Conservation (phyloP, 352 stramenopile genomes). For the Thraustochytrium sp. region DNA sequence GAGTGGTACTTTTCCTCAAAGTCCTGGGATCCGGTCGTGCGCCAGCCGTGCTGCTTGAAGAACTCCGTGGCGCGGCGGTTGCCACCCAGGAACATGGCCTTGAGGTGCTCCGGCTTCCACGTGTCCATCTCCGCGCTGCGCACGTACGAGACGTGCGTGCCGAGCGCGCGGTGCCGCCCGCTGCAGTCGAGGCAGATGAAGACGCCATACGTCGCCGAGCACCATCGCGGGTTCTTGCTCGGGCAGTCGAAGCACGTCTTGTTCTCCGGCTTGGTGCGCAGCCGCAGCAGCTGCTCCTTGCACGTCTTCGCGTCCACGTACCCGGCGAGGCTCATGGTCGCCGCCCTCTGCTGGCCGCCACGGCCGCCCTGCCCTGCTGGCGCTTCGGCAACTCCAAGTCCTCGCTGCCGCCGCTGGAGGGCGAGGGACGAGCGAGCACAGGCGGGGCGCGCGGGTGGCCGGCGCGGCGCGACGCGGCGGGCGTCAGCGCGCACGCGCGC, state of each 20-base stretch:
- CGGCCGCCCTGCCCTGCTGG: too few species aligned
- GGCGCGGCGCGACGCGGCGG: too few species aligned
- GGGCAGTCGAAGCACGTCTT: slow-evolving; percentile 88
- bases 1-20: slow-evolving; percentile 38
- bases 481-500: too few species aligned
- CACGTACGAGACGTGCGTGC: slow-evolving; percentile 88
- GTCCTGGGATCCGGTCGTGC: slow-evolving; percentile 23
- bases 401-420: too few species aligned
- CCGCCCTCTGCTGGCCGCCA: neutral
- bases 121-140: slow-evolving; percentile 90
- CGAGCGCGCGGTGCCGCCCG: slow-evolving; percentile 81
- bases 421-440: too few species aligned
- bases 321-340: neutral
- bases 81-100: slow-evolving; percentile 82
- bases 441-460: too few species aligned
- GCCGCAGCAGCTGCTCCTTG: slow-evolving; percentile 37
- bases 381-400: too few species aligned
- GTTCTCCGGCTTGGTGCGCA: slow-evolving; percentile 30
- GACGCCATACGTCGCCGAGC: slow-evolving; percentile 87
- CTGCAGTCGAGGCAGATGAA: slow-evolving; percentile 93
- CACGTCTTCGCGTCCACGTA: slow-evolving; percentile 32
- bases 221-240: slow-evolving; percentile 88
- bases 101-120: slow-evolving; percentile 87
- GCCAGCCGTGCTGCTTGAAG: slow-evolving; percentile 66
- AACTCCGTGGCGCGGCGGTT: slow-evolving; percentile 84